Conservation (phyloP, 768 basidiomycete genomes). For the Russula emetica region DNA sequence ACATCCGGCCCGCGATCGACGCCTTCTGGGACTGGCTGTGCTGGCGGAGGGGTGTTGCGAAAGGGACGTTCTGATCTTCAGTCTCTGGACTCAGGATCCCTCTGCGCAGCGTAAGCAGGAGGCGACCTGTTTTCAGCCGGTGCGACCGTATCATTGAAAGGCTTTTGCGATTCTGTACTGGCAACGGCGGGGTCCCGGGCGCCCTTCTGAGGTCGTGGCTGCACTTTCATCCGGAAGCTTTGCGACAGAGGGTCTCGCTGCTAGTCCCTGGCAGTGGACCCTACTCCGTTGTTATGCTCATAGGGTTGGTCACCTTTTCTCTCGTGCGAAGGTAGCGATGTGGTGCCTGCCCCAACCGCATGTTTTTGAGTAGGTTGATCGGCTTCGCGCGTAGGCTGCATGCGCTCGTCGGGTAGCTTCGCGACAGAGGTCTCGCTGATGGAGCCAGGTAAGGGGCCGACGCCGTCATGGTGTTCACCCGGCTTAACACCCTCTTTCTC, state of each 20-base stretch:
- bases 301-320: slow-evolving; percentile 33
- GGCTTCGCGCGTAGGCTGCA: not conserved
- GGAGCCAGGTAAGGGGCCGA: slow-evolving; percentile 48
- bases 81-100: not conserved
- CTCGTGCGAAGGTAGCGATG: slow-evolving; percentile 38
- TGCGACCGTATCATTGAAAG: not conserved
- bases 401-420: slow-evolving; percentile 47
- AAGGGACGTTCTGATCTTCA: not conserved
- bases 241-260: slow-evolving; percentile 44
- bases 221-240: slow-evolving; percentile 43
- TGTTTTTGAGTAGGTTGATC: not conserved
- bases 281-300: slow-evolving; percentile 40
- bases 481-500: slow-evolving; percentile 36
- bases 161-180: not conserved
- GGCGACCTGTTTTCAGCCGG: not conserved
- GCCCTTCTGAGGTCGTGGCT: not conserved
- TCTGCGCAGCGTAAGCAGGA: not conserved
- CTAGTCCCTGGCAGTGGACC: slow-evolving; percentile 45
- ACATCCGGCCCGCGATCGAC: not conserved
- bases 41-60: not conserved
- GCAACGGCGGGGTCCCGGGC: not conserved
- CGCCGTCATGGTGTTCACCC: slow-evolving; percentile 37
- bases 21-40: not conserved
- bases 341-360: not conserved
- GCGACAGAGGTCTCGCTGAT: slow-evolving; percentile 45